phyloP scores from a whole-genome alignment of 805 yeast species.

The Candida takata region DNA sequence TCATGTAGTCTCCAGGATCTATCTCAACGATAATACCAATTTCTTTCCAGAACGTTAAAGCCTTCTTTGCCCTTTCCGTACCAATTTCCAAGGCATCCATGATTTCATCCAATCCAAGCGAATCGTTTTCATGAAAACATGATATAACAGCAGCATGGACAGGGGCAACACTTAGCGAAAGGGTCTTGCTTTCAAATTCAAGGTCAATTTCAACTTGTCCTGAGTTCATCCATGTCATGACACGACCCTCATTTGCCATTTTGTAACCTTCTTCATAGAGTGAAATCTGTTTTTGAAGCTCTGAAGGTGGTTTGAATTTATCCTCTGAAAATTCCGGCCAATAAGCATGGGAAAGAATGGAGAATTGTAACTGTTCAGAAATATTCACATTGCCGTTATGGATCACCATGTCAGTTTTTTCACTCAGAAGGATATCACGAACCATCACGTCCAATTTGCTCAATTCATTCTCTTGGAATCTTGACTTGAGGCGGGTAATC shows the following conservation, averaged over 20 bases:
- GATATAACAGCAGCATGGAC: conserved; percentile 61
- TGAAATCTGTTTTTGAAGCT: conserved; percentile 34
- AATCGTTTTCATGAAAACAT: conserved; percentile 31
- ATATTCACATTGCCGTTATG: conserved; percentile 20
- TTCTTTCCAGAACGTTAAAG: conserved; percentile 57
- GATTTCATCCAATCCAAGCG: conserved; percentile 28
- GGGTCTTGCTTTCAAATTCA: conserved; percentile 38
- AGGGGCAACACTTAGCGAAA: conserved; percentile 49
- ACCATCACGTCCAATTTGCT: conserved; percentile 79
- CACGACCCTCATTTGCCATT: conserved; percentile 47
- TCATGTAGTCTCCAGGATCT: not conserved
- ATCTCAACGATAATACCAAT: conserved; percentile 39
- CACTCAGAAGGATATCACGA: conserved; percentile 57
- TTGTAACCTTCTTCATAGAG: conserved; percentile 39
- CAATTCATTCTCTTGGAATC: conserved; percentile 64
- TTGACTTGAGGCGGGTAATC: conserved; percentile 47
- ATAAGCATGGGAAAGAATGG: conserved; percentile 66
- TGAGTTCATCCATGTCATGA: conserved; percentile 44
- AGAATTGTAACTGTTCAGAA: conserved; percentile 38
- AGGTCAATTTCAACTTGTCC: conserved; percentile 61
- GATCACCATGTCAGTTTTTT: conserved; percentile 34
- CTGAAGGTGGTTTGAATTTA: conserved; percentile 37
- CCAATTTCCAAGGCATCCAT: conserved; percentile 35
- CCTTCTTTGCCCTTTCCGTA: conserved; percentile 30
- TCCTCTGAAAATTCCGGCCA: conserved; percentile 53